These are phyloP conservation scores for Periconia macrospinosa DNA, from an alignment of 2,329 filamentous ascomycete genomes.

Conservation along the genomic window DNA sequence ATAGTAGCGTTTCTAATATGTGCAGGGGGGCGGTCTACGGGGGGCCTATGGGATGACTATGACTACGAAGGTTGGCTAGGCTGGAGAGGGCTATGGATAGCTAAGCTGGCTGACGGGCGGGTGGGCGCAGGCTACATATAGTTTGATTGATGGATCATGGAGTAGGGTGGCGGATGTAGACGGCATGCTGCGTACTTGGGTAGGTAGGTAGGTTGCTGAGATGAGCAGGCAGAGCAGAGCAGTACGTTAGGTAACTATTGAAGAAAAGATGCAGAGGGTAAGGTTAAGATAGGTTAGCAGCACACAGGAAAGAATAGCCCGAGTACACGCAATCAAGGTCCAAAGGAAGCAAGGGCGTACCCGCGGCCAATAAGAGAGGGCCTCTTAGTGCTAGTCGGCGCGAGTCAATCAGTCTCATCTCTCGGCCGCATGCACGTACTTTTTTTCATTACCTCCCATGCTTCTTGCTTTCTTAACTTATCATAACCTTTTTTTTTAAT, in stretches of 20 bases:
- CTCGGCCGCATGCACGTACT: neutral
- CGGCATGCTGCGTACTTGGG: neutral
- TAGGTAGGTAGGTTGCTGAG: neutral
- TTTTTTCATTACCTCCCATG: neutral
- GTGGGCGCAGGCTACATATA: too few relatives aligned
- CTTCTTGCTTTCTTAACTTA: neutral
- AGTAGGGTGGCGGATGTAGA: neutral
- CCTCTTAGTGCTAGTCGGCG: neutral
- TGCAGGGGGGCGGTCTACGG: neutral
- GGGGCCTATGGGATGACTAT: neutral
- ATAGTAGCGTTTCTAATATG: neutral
- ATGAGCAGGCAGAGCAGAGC: neutral
- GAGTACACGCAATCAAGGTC: neutral
- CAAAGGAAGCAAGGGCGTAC: neutral
- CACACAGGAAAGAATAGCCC: neutral
- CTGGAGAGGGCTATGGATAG: neutral
- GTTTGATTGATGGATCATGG: too few relatives aligned
- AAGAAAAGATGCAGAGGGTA: too few relatives aligned
- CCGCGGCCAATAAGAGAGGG: neutral
- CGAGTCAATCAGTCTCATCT: conserved; percentile 1
- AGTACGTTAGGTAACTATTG: too few relatives aligned
- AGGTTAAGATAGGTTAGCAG: too few relatives aligned
- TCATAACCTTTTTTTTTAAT: neutral
- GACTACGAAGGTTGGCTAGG: neutral
- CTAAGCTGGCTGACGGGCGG: neutral